Percentiles rank a stretch among this genome's conserved stretches.
Evolutionary conservation across 2,329 filamentous ascomycete species (phyloP).

Genomic region (Hypoxylon sp.): DNA sequence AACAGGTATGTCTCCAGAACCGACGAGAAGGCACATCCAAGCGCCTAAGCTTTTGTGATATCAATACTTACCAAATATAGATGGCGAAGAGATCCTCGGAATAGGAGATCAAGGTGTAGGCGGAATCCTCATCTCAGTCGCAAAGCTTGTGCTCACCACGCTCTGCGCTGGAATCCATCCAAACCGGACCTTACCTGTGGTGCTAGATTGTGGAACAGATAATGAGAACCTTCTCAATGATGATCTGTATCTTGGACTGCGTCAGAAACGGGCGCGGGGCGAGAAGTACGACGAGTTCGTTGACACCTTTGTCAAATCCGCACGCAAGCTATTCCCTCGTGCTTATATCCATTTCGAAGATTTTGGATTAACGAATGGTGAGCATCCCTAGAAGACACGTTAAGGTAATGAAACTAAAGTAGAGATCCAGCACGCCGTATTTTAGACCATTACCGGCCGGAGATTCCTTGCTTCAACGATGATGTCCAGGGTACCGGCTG

Average conservation of each 20-base stretch:
- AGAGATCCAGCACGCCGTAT: conserved; percentile 68
- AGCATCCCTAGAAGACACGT: conserved; percentile 21
- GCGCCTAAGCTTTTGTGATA: too few relatives aligned
- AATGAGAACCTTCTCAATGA: conserved; percentile 82
- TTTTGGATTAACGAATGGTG: conserved; percentile 82
- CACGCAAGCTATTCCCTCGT: conserved; percentile 78
- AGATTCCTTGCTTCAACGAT: conserved; percentile 90
- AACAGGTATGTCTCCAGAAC: conserved; percentile 70
- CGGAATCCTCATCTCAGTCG: conserved; percentile 85
- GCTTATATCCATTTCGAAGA: conserved; percentile 94
- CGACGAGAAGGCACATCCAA: too few relatives aligned
- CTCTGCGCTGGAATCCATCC: conserved; percentile 90
- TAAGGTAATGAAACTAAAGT: conserved; percentile 5
- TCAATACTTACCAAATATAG: conserved; percentile 52
- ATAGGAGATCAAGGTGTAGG: conserved; percentile 93
- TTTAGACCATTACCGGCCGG: conserved; percentile 79
- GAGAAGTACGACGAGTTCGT: conserved; percentile 83
- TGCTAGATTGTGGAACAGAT: conserved; percentile 88
- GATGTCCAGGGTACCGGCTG: conserved; percentile 92
- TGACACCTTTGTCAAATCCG: conserved; percentile 78
- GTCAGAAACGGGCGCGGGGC: conserved; percentile 76
- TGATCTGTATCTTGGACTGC: conserved; percentile 83
- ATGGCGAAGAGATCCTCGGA: conserved; percentile 81
- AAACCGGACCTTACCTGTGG: conserved; percentile 81
- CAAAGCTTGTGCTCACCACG: conserved; percentile 86